These are phyloP conservation scores for Annona cherimola DNA, from an alignment of 164 flowering plant species.

Conservation along the genomic window DNA sequence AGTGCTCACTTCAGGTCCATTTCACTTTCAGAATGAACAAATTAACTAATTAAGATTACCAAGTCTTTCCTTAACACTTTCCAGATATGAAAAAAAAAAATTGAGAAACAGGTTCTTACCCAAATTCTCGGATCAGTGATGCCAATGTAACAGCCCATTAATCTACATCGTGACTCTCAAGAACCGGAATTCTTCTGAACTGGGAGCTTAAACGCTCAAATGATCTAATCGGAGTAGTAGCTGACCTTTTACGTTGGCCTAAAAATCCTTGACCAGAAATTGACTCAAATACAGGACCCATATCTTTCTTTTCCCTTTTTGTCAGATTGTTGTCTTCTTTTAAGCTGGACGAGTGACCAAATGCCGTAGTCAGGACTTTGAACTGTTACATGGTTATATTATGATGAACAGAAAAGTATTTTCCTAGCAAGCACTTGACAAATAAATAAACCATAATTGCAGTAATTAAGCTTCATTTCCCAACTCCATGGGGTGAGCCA, in stretches of 20 bases:
- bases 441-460: not conserved
- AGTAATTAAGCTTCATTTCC: not conserved
- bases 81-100: not conserved
- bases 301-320: constrained; percentile 26
- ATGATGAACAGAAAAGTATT: not conserved
- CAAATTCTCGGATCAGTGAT: not conserved
- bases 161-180: constrained; percentile 36
- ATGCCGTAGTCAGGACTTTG: not conserved
- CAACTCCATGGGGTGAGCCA: no score
- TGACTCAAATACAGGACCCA: constrained; percentile 46
- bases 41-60: not conserved
- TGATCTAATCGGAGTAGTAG: constrained; percentile 25
- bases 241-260: constrained; percentile 48
- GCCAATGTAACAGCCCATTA: constrained; percentile 6
- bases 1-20: not conserved
- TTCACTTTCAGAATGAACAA: not conserved
- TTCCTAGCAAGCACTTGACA: not conserved
- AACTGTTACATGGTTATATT: not conserved
- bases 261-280: constrained; percentile 49
- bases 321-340: constrained; percentile 26
- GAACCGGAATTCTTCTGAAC: constrained; percentile 47
- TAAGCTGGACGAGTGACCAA: constrained; percentile 27
- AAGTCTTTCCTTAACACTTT: not conserved
- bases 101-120: not conserved
- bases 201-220: constrained; percentile 38